Conservation (phyloP, 257 asterid species). For the Solanum appendiculatum region DNA sequence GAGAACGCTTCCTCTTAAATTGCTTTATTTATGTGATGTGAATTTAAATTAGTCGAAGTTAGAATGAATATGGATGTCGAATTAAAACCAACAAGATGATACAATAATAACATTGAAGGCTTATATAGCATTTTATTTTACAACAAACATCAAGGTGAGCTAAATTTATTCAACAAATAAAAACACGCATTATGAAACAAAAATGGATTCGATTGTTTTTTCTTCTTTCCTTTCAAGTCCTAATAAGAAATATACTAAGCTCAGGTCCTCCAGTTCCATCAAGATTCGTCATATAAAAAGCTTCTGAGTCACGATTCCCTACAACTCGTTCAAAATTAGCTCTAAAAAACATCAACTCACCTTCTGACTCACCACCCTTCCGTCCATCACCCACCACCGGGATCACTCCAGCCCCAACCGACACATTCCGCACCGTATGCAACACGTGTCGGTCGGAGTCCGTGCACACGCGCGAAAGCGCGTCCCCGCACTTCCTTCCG, state of each 20-base stretch:
- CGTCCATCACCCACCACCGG: constrained; percentile 65
- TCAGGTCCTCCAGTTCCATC: constrained; percentile 92
- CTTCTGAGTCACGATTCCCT: constrained; percentile 91
- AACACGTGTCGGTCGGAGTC: constrained; percentile 74
- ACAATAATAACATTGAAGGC: not conserved
- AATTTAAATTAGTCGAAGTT: not conserved
- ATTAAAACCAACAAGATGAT: not conserved
- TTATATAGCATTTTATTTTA: not conserved
- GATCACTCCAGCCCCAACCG: constrained; percentile 90
- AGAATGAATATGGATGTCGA: not conserved
- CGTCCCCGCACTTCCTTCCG: constrained; percentile 75
- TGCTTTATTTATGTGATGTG: not conserved
- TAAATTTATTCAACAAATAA: not conserved
- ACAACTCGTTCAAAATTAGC: constrained; percentile 87
- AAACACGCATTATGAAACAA: not conserved
- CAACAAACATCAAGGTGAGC: not conserved
- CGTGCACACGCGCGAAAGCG: constrained; percentile 41
- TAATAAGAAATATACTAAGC: constrained; percentile 70
- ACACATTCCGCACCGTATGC: constrained; percentile 56
- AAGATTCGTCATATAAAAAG: constrained; percentile 84
- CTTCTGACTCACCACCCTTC: constrained; percentile 38
- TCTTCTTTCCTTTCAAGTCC: constrained; percentile 35
- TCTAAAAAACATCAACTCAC: constrained; percentile 76
- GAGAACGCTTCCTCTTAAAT: too few species aligned
- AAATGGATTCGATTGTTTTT: not conserved